Evolutionary conservation across 1,284 basidiomycete species (phyloP), one percentile per base, ranked within the genome.

Genomic region (Malassezia psittaci): DNA sequence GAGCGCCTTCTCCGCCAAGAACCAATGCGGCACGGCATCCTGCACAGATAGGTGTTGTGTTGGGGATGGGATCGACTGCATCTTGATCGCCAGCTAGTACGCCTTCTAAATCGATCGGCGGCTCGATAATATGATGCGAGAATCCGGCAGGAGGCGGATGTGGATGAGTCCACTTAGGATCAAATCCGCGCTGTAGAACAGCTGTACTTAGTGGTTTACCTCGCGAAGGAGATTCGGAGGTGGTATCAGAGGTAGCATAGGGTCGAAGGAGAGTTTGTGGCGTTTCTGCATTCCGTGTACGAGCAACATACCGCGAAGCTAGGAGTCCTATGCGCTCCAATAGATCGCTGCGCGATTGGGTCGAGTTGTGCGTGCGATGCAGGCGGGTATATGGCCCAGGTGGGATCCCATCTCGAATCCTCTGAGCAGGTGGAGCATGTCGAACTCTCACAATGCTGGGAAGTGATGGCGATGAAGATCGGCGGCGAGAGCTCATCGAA

Each of bases 1-100:
- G 35, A n/a, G 66, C 61, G 34, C 60, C 65, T 1, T 47, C 52
- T 1, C 63, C 69, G 11, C 65, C 61, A 1, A 66, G 62, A 12
- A 67, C 55, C 4, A 72, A 52, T 1, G 67, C 67, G 15, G 60
- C 56, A 2, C 57, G 58, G 37, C 69, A 72, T 16, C 61, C 42
- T 6, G 67, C 55, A 42, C 69, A 72, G 50, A 72, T 69, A 6
- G 66, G 66, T 5, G 66, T 69, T 8, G 64, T 69, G 10, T 69
- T 59, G 4, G 66, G 66, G 24, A 72, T 32, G 1, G 67, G 66
- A 3, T 61, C 67, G 12, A 64, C 62, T 16, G 66, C 63, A 29
- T 62, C 58, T 10, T 56, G 56, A 36, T 66, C 59, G 54, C 66
- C 67, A n/a, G 62, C 62, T 11, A 62, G 60, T 35, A 63, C 61